Percentiles rank a stretch among this genome's conserved stretches.
These are phyloP conservation scores for Saccharomycopsis fermentans DNA, from an alignment of 805 yeast species.

Conservation along the genomic window DNA sequence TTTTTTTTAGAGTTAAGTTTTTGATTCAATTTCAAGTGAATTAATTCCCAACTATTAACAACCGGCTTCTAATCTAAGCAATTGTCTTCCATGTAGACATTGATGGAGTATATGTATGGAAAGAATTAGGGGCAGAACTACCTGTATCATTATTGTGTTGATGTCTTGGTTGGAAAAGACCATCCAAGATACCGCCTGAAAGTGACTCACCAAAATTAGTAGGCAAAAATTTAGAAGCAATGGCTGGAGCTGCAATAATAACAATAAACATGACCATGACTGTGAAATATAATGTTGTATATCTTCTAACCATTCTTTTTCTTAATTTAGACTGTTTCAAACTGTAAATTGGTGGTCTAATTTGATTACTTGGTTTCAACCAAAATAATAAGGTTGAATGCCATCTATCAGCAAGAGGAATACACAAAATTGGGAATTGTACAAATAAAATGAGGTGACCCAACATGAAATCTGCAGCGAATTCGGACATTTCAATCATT, in stretches of 20 bases:
- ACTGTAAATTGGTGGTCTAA: conserved; percentile 30
- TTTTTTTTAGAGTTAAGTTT: background rate
- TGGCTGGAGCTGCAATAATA: conserved; percentile 39
- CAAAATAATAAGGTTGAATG: conserved; percentile 61
- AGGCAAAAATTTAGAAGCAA: conserved; percentile 27
- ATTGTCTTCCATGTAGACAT: conserved; percentile 49
- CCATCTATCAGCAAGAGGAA: conserved; percentile 56
- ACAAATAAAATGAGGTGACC: conserved; percentile 48
- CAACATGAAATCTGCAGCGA: conserved; percentile 52
- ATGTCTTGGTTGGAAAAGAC: conserved; percentile 47
- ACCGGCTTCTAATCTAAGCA: conserved; percentile 21
- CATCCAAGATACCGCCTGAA: conserved; percentile 24
- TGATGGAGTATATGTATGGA: conserved; percentile 41
- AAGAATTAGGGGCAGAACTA: conserved; percentile 13
- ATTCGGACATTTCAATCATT: conserved; percentile 53
- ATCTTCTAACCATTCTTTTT: conserved; percentile 33
- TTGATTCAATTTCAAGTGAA: background rate
- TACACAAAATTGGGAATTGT: conserved; percentile 50
- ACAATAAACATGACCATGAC: conserved; percentile 31
- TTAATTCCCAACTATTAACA: no score
- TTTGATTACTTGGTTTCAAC: conserved; percentile 44
- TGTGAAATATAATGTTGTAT: conserved; percentile 36
- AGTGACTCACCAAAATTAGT: conserved; percentile 17
- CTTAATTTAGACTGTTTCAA: conserved; percentile 31
- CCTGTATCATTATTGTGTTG: conserved; percentile 66